These are phyloP conservation scores for Hyaloscypha bicolor DNA, from an alignment of 495 filamentous ascomycete genomes.

Conservation along the genomic window DNA sequence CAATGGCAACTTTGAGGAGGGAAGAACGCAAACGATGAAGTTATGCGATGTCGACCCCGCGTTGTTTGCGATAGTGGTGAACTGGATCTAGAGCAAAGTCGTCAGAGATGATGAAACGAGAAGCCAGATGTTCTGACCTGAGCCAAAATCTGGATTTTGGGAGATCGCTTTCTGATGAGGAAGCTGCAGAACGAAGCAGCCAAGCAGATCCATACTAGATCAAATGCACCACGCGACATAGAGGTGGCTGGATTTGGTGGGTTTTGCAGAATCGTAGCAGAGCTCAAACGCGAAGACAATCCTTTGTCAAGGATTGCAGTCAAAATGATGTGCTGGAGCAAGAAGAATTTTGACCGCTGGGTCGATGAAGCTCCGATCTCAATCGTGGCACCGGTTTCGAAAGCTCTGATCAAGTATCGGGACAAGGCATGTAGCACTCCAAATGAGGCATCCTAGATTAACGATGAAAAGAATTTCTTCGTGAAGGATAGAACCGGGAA, in stretches of 20 bases:
- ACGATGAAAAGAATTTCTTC: not conserved
- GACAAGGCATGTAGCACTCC: not conserved
- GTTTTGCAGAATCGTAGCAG: not conserved
- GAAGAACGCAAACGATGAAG: constrained; percentile 8
- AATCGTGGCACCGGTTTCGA: not conserved
- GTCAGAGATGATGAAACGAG: not conserved
- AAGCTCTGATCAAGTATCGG: not conserved
- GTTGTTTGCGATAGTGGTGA: constrained; percentile 15
- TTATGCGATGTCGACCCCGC: not conserved
- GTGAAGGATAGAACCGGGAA: not conserved
- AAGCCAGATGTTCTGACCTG: constrained; percentile 1
- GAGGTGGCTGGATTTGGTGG: not conserved
- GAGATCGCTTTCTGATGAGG: not conserved
- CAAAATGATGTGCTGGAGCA: not conserved
- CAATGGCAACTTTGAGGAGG: not conserved
- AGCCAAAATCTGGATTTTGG: constrained; percentile 5
- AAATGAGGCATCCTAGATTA: not conserved
- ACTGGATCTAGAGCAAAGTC: constrained; percentile 16
- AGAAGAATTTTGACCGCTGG: not conserved
- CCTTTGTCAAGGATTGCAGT: not conserved
- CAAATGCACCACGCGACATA: not conserved
- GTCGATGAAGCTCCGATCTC: not conserved
- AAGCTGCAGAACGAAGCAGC: not conserved
- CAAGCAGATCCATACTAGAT: not conserved
- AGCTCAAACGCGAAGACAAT: not conserved